Evolutionary conservation across 2,329 filamentous ascomycete species (phyloP).

Genomic region (Diaporthe destruens): DNA sequence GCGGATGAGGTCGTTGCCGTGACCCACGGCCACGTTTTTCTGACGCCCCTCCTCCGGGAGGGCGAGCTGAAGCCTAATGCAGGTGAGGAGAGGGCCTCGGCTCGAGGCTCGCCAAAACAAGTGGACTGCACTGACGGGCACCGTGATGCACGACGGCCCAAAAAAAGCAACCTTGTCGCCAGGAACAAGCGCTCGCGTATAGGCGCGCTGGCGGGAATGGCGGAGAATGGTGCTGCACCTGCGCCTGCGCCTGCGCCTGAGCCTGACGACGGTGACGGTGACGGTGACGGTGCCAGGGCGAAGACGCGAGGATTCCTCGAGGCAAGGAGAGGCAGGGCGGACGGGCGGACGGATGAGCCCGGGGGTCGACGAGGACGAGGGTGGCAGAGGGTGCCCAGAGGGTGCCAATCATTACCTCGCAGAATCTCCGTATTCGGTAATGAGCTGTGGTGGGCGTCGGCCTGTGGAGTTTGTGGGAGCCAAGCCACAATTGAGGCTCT

Average conservation of each 20-base stretch:
- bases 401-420: constrained; percentile 27
- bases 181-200: constrained; percentile 25
- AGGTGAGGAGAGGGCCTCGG: constrained; percentile 22
- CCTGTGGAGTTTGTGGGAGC: constrained; percentile 35
- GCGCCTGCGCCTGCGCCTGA: neutral
- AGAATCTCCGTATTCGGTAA: constrained; percentile 33
- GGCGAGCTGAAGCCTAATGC: constrained; percentile 31
- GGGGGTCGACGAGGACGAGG: no score
- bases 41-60: constrained; percentile 10
- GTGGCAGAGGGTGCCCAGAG: no score
- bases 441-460: constrained; percentile 29
- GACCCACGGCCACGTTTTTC: constrained; percentile 38
- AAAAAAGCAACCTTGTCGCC: constrained; percentile 9
- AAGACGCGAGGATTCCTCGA: neutral
- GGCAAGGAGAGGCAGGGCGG: neutral
- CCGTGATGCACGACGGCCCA: constrained; percentile 4
- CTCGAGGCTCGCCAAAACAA: constrained; percentile 8
- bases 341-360: constrained; percentile 34
- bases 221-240: neutral
- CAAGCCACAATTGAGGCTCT: constrained; percentile 42
- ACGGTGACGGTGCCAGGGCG: constrained; percentile 13
- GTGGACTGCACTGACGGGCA: neutral
- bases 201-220: constrained; percentile 21
- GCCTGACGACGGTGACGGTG: no score
- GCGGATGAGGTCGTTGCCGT: constrained; percentile 14